Conservation (phyloP, 768 basidiomycete species). For the Termitomyces sp. region DNA sequence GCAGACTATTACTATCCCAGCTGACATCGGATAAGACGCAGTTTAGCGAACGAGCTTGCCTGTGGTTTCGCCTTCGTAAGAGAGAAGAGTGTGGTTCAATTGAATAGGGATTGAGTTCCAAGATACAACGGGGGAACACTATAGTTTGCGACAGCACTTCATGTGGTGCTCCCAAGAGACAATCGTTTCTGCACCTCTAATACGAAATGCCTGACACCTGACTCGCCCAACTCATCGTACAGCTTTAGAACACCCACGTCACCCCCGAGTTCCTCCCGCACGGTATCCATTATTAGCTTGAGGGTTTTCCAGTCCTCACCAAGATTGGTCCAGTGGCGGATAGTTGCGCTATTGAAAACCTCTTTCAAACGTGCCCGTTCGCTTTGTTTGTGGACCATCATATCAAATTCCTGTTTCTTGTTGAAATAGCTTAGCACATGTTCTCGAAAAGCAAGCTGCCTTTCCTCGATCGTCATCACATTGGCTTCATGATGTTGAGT, state of each 20-base stretch:
- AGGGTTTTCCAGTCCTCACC: slow-evolving; percentile 42
- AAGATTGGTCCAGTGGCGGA: slow-evolving; percentile 53
- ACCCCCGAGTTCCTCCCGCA: slow-evolving; percentile 46
- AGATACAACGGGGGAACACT: not conserved
- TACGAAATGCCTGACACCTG: not conserved
- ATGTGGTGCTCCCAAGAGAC: not conserved
- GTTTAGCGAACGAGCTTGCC: not conserved
- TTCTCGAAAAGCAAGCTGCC: slow-evolving; percentile 26
- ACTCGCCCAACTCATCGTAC: slow-evolving; percentile 24
- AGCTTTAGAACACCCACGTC: slow-evolving; percentile 41
- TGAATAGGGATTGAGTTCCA: not conserved
- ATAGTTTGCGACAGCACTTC: not conserved
- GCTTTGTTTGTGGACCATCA: slow-evolving; percentile 27
- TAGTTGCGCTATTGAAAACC: slow-evolving; percentile 46
- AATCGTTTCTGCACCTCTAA: not conserved
- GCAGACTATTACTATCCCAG: not conserved
- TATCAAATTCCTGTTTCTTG: slow-evolving; percentile 48
- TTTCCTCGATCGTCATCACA: slow-evolving; percentile 14
- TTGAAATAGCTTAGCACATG: slow-evolving; percentile 53
- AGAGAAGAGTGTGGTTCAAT: no score
- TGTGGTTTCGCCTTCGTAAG: not conserved
- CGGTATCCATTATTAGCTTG: slow-evolving; percentile 46
- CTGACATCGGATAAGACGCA: not conserved
- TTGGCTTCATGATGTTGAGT: slow-evolving; percentile 2
- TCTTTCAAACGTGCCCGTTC: slow-evolving; percentile 36